Percentiles rank a stretch among this genome's conserved stretches.
phyloP scores from a whole-genome alignment of 495 filamentous ascomycete genomes.

The Annulohypoxylon nitens region DNA sequence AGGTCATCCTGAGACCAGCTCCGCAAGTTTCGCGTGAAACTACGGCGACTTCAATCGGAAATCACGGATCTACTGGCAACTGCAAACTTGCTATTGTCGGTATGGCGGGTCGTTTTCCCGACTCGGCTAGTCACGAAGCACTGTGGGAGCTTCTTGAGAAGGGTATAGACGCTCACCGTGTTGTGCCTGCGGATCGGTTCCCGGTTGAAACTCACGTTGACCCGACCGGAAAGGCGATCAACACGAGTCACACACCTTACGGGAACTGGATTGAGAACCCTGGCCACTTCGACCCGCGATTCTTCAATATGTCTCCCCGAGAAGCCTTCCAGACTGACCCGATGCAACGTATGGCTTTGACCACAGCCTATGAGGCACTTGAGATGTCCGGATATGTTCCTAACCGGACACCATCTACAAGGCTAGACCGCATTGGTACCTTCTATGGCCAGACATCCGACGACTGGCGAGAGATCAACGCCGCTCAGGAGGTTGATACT shows the following conservation, averaged over 20 bases:
- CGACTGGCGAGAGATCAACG: constrained; percentile 93
- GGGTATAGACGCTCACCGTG: constrained; percentile 70
- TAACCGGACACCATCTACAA: constrained; percentile 85
- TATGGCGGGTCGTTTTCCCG: constrained; percentile 81
- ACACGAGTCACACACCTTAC: constrained; percentile 85
- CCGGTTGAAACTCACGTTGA: constrained; percentile 84
- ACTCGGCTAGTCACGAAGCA: constrained; percentile 71
- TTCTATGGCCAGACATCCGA: constrained; percentile 96
- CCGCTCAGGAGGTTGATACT: constrained; percentile 89
- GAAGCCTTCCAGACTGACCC: constrained; percentile 92
- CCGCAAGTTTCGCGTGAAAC: constrained; percentile 53
- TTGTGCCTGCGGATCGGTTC: constrained; percentile 80
- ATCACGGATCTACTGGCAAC: constrained; percentile 58
- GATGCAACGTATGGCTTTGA: constrained; percentile 85
- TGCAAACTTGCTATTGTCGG: constrained; percentile 77
- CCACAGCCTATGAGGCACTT: constrained; percentile 89
- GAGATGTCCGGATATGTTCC: constrained; percentile 93
- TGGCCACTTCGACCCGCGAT: constrained; percentile 84
- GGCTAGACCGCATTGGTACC: constrained; percentile 85
- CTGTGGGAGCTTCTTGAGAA: constrained; percentile 80
- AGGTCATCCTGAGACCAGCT: constrained; percentile 56
- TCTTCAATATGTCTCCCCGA: constrained; percentile 97
- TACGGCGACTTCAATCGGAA: constrained; percentile 54
- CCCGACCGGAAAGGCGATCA: constrained; percentile 78
- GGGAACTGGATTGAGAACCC: constrained; percentile 92